Evolutionary conservation across 441 rosid genomes (phyloP).

Genomic region (Brassica hybrid): DNA sequence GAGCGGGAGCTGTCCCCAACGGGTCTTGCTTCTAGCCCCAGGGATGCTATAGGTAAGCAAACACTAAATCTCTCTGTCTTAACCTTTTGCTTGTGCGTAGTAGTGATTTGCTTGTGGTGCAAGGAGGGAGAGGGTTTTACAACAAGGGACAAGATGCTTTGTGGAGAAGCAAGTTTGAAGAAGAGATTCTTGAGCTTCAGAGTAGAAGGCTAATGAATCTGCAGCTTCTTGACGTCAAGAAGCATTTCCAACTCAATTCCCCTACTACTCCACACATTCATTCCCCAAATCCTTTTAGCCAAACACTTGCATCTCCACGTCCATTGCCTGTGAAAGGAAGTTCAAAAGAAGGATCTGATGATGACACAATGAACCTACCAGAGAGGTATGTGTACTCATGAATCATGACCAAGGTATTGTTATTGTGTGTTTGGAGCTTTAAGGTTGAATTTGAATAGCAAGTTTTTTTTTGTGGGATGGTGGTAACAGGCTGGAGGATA

Average conservation of each 20-base stretch:
- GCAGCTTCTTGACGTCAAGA: conserved; percentile 77
- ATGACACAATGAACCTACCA: conserved; percentile 50
- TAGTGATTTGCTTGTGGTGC: conserved; percentile 17
- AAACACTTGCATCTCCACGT: conserved; percentile 54
- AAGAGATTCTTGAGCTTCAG: conserved; percentile 73
- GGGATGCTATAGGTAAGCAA: conserved; percentile 57
- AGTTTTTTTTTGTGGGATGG: conserved; percentile 21
- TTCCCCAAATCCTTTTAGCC: conserved; percentile 57
- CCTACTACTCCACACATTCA: conserved; percentile 56
- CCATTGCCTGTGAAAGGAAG: conserved; percentile 44
- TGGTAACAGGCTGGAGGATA: conserved; percentile 45
- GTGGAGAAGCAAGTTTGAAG: conserved; percentile 75
- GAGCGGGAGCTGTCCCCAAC: conserved; percentile 52
- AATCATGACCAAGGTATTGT: not conserved
- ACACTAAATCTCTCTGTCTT: conserved; percentile 14
- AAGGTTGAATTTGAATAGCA: conserved; percentile 17
- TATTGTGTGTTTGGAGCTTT: not conserved
- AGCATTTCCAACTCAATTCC: conserved; percentile 61
- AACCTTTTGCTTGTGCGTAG: not conserved
- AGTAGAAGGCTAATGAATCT: conserved; percentile 68
- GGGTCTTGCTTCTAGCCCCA: conserved; percentile 67
- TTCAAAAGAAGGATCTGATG: conserved; percentile 54
- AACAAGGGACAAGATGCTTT: conserved; percentile 60
- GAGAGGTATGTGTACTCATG: conserved; percentile 52
- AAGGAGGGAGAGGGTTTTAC: conserved; percentile 64